Percentiles rank a stretch among this genome's conserved stretches.
Evolutionary conservation across 805 yeast species (phyloP).

Genomic region (Saccharomycopsis amapae): DNA sequence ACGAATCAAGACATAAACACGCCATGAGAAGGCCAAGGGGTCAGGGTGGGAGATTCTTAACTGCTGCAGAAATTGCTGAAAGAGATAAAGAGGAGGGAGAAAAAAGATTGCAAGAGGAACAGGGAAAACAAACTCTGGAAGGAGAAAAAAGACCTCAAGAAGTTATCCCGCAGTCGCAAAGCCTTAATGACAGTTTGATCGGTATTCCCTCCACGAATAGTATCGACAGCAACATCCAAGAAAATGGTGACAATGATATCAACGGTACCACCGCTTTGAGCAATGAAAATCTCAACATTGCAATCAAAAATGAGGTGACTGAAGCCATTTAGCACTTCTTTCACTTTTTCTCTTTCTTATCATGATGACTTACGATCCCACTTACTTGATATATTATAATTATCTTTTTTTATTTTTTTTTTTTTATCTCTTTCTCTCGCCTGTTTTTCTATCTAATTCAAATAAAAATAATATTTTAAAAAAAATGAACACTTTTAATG

Average conservation of each 20-base stretch:
- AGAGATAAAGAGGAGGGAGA: constrained; percentile 32
- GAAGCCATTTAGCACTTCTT: too few relatives aligned
- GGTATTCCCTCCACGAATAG: not conserved
- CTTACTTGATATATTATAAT: too few relatives aligned
- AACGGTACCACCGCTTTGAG: not conserved
- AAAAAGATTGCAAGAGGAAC: not conserved
- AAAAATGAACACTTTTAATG: too few relatives aligned
- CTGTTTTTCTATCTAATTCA: too few relatives aligned
- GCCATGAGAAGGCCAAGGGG: constrained; percentile 99
- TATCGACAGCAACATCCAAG: not conserved
- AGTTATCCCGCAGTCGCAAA: too few relatives aligned
- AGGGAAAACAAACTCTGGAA: not conserved
- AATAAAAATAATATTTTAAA: too few relatives aligned
- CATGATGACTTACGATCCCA: too few relatives aligned
- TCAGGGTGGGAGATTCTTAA: constrained; percentile 94
- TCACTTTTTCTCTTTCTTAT: too few relatives aligned
- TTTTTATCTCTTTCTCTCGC: too few relatives aligned
- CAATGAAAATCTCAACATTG: not conserved
- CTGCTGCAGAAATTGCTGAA: constrained; percentile 78
- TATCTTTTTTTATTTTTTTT: too few relatives aligned
- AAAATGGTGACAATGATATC: not conserved
- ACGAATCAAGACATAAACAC: constrained; percentile 95
- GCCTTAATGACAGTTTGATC: too few relatives aligned
- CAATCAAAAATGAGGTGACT: not conserved
- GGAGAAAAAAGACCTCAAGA: too few relatives aligned